These are phyloP conservation scores for Cystobasidium tubakii DNA, from an alignment of 768 basidiomycete genomes.

Conservation along the genomic window DNA sequence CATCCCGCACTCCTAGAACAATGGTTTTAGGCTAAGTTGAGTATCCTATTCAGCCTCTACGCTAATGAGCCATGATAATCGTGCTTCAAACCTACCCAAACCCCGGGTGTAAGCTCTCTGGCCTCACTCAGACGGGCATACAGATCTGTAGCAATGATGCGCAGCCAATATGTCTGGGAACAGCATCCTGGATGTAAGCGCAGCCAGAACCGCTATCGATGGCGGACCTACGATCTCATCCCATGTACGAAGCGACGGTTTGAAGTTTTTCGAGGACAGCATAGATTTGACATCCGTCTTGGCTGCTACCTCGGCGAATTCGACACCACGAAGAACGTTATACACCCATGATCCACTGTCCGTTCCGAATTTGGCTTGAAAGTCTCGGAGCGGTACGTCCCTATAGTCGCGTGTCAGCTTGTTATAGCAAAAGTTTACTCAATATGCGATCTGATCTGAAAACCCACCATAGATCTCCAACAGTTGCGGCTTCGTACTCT, in stretches of 20 bases:
- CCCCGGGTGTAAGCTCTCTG: slow-evolving; percentile 61
- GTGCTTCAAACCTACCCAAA: slow-evolving; percentile 40
- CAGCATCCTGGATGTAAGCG: no score
- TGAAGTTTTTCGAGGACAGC: slow-evolving; percentile 92
- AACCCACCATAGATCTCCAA: slow-evolving; percentile 79
- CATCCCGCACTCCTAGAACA: slow-evolving; percentile 69
- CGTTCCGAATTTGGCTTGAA: slow-evolving; percentile 52
- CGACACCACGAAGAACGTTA: slow-evolving; percentile 78
- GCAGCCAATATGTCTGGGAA: slow-evolving; percentile 68
- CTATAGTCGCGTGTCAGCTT: no score
- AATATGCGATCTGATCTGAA: no score
- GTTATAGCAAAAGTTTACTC: no score
- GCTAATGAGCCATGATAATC: neutral
- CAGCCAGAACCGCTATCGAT: no score
- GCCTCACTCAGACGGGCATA: slow-evolving; percentile 77
- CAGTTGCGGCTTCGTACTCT: slow-evolving; percentile 81
- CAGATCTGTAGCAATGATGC: slow-evolving; percentile 83
- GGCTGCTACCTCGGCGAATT: slow-evolving; percentile 83
- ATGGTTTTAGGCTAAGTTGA: slow-evolving; percentile 83
- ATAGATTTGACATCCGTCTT: slow-evolving; percentile 80
- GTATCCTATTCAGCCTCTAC: neutral
- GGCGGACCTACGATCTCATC: slow-evolving; percentile 60
- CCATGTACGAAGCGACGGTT: slow-evolving; percentile 65
- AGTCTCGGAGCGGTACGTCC: slow-evolving; percentile 49
- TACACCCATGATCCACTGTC: slow-evolving; percentile 71